Conservation (phyloP, 257 asterid genomes). For the Coffea canephora region DNA sequence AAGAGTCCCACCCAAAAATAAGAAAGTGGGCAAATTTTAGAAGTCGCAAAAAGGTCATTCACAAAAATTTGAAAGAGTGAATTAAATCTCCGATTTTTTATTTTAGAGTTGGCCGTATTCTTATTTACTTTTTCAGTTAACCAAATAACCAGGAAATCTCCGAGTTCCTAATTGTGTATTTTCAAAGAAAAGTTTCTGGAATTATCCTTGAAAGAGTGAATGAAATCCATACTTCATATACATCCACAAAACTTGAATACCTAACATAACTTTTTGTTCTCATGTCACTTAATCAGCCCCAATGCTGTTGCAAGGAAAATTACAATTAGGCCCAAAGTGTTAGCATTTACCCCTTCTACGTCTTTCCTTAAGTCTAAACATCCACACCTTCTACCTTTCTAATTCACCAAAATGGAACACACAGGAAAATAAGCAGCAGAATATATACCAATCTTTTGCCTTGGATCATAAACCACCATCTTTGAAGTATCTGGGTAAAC, state of each 20-base stretch:
- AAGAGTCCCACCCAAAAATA: neutral
- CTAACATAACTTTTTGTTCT: neutral
- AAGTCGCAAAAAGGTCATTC: neutral
- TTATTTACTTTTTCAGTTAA: neutral
- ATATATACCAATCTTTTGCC: slow-evolving; percentile 62
- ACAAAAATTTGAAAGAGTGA: neutral
- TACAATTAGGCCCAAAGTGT: neutral
- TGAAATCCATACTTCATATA: neutral
- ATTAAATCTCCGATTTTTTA: no score
- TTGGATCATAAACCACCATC: slow-evolving; percentile 63
- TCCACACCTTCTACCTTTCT: neutral
- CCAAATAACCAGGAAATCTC: neutral
- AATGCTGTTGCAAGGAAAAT: slow-evolving; percentile 1
- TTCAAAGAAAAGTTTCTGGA: neutral
- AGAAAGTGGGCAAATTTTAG: neutral
- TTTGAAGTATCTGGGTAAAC: slow-evolving; percentile 79
- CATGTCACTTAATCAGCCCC: neutral
- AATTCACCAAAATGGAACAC: neutral
- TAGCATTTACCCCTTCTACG: neutral
- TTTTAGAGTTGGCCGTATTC: neutral
- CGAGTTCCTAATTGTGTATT: neutral
- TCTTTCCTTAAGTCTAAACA: neutral
- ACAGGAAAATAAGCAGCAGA: neutral
- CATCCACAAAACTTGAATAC: slow-evolving; percentile 2
- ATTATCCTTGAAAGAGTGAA: neutral